Base-by-base conservation (phyloP, 2,329 filamentous ascomycete genomes). In the Colletotrichum lini region DNA sequence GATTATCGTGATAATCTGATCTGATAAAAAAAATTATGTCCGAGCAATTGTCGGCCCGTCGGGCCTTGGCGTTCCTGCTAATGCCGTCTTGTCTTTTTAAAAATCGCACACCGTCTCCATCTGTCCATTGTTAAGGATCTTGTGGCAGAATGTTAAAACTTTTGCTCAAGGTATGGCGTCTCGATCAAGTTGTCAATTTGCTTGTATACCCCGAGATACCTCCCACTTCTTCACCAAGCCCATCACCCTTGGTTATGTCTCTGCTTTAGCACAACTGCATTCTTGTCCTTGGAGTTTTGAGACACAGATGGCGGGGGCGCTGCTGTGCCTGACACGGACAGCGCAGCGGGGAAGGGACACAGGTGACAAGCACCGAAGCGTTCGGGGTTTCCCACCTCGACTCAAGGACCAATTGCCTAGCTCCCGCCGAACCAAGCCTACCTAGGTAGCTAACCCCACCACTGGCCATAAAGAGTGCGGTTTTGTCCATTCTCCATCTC, bases 1-100 rank as follows among this genome's bases (percentile, higher is more conserved):
- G 67, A 70, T 70, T 65, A 65, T 65, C 66, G 44, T 68, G 66
- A 70, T 70, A 68, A 71, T 71, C 69, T 72, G 69, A 72, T 72
- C 59, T 52, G 59, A 62, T 62, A 62, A 62, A 62, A 62, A 69
- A 68, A 26, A 53, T 30, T 58, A 64, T n/a, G 59, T 72, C 69
- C 65, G 69, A 72, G 59, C 58, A 16, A 62, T 45, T 54, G 56
- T 71, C 64, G 64, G 68, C 69, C 30, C 45, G 59, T 69, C 65
- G 65, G 67, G 65, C 45, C 47, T 69, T 63, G 65, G 60, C 60
- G 40, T 35, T 38, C n/a, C 49, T 54, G 18, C 49, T 30, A n/a
- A 30, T 52, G 15, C 23, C 15, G 47, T 49, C 13, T 38, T 44
- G 4, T 23, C 23, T 50, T 21, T 40, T 16, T 47, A 15, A 21